Evolutionary conservation across 2,329 filamentous ascomycete species (phyloP).

Genomic region (Pezicula carpinea): DNA sequence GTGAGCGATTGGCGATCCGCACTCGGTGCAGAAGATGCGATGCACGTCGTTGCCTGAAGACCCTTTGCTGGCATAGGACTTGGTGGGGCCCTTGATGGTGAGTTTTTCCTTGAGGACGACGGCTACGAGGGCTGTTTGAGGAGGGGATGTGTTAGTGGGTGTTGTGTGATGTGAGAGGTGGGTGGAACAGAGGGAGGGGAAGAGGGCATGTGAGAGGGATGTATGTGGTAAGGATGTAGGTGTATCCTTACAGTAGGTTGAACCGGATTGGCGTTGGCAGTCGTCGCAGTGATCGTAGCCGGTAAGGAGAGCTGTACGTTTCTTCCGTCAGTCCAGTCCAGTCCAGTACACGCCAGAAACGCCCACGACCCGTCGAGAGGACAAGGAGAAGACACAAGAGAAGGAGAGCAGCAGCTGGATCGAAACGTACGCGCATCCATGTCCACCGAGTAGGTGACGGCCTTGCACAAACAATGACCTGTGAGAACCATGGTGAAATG

Average conservation of each 20-base stretch:
- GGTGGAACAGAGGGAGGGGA: too few species aligned
- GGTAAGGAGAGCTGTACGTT: conserved; percentile 21
- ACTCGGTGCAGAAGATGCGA: conserved; percentile 66
- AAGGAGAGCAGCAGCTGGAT: background rate
- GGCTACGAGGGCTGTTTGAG: conserved; percentile 51
- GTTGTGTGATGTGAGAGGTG: background rate
- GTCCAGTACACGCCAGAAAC: too few species aligned
- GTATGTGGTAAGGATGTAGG: too few species aligned
- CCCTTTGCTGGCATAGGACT: conserved; percentile 58
- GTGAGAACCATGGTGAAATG: conserved; percentile 55
- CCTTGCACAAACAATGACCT: conserved; percentile 68
- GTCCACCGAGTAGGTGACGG: conserved; percentile 63
- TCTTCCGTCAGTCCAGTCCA: background rate
- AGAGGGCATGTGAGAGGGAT: conserved; percentile 17
- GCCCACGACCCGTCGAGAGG: too few species aligned
- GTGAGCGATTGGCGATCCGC: conserved; percentile 65
- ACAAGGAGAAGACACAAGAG: background rate
- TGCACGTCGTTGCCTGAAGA: conserved; percentile 59
- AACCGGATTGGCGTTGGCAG: conserved; percentile 66
- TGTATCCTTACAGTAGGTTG: conserved; percentile 69
- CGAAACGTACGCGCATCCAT: conserved; percentile 30
- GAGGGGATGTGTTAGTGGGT: background rate
- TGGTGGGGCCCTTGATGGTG: conserved; percentile 57
- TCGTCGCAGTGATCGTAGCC: conserved; percentile 71
- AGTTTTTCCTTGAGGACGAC: conserved; percentile 64